Evolutionary conservation across 352 stramenopile species (phyloP).

Genomic region (Pythium coloratum): DNA sequence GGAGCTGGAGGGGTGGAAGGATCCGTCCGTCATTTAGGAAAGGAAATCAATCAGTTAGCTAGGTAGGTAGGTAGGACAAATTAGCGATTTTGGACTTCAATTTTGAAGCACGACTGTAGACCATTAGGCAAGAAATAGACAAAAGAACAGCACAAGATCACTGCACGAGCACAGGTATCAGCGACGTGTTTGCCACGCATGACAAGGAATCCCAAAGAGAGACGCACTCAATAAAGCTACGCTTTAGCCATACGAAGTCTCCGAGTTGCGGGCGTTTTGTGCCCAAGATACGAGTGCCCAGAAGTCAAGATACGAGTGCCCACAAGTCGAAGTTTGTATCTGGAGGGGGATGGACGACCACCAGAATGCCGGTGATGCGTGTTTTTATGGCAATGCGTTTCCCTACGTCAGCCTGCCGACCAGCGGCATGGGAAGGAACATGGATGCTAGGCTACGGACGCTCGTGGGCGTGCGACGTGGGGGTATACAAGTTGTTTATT

Average conservation of each 20-base stretch:
- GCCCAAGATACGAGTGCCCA: not conserved
- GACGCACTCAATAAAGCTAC: not conserved
- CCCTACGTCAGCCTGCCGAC: not conserved
- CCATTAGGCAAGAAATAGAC: constrained; percentile 17
- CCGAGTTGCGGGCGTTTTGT: not conserved
- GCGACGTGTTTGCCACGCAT: not conserved
- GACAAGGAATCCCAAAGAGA: not conserved
- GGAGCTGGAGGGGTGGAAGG: not conserved
- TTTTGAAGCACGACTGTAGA: constrained; percentile 19
- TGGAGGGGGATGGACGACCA: constrained; percentile 19
- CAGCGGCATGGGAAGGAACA: not conserved
- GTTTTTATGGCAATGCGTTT: constrained; percentile 10
- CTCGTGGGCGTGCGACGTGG: not conserved
- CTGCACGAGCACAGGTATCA: not conserved
- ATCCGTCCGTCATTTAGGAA: constrained; percentile 8
- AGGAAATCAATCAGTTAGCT: constrained; percentile 5
- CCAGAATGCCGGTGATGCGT: constrained; percentile 21
- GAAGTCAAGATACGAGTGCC: not conserved
- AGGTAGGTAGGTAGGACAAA: constrained; percentile 3
- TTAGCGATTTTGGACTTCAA: constrained; percentile 14
- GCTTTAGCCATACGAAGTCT: not conserved
- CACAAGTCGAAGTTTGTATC: not conserved
- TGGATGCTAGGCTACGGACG: not conserved
- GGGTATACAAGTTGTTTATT: constrained; percentile 23
- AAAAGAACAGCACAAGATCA: not conserved